Evolutionary conservation across 768 basidiomycete species (phyloP), one percentile per base, ranked within the genome.

Genomic region (Amanita thiersii): DNA sequence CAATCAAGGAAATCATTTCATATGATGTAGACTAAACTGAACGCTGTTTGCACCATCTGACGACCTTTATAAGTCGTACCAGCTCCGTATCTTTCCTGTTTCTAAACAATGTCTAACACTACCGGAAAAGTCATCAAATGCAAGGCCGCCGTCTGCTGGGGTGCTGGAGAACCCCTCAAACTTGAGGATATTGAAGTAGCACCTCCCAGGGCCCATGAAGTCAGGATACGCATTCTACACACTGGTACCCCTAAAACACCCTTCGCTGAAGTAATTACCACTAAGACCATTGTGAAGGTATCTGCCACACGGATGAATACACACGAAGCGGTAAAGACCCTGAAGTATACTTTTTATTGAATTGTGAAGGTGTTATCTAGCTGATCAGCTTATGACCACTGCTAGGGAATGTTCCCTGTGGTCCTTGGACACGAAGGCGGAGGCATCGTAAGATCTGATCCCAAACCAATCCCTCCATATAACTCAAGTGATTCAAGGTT

Each of bases 291-390:
- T 18, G 37, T 29, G 20, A 45, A 86, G 86, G 86, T 47, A 86
- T 99, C 58, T 99, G 96, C 65, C 93, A 98, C 63, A 97, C 94
- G 55, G 93, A 98, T 56, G 92, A 93, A 57, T 98, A 93, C 68
- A 93, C 91, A 47, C 82, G 92, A 57, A 92, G 89, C 58, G 92
- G 93, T 43, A 86, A 86, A 62, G 94, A 99, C 60, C 81, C 92
- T 31, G 96, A 98, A 76, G 93, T 85, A 58, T 40, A 56, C 48
- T 17, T 14, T 14, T 25, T 20, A n/a, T n/a, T n/a, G n/a, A n/a
- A n/a, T n/a, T n/a, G n/a, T n/a, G n/a, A n/a, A n/a, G 34, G 42
- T 43, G 35, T 28, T n/a, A n/a, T 28, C 26, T 7, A 7, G 26
- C 26, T 28, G 26, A 28, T 28, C 26, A 28, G 10, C 18, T 32